phyloP scores from a whole-genome alignment of 164 flowering plant species.

The Echeveria elegans region DNA sequence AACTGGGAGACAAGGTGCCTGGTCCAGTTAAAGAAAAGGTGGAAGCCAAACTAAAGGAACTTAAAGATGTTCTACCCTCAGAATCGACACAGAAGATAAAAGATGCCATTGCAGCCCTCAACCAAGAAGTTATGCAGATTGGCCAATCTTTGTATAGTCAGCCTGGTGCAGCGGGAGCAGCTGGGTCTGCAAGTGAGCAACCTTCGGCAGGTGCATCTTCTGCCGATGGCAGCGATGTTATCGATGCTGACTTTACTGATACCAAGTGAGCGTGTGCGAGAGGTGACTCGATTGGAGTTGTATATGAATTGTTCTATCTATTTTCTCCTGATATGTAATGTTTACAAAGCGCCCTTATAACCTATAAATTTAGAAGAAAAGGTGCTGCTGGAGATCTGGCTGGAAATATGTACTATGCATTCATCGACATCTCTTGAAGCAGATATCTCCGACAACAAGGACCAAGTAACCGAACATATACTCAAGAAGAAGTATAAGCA shows the following conservation, averaged over 20 bases:
- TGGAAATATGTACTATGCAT: too few species aligned
- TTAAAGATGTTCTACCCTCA: constrained; percentile 53
- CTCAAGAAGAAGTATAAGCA: background rate
- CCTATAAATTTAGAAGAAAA: too few species aligned
- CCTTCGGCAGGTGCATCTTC: constrained; percentile 41
- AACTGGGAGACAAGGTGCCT: constrained; percentile 71
- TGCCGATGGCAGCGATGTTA: constrained; percentile 48
- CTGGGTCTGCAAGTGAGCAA: constrained; percentile 14
- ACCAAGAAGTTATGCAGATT: constrained; percentile 76
- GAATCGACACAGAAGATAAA: constrained; percentile 58
- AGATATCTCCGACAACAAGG: too few species aligned
- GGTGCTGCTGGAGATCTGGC: too few species aligned
- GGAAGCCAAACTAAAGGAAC: constrained; percentile 50
- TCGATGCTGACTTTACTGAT: constrained; percentile 55
- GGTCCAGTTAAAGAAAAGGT: constrained; percentile 62
- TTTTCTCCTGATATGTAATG: background rate
- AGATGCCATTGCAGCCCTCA: constrained; percentile 65
- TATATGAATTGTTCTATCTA: background rate
- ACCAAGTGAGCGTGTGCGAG: background rate
- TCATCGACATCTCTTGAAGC: too few species aligned
- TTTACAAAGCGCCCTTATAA: background rate
- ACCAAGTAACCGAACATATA: too few species aligned
- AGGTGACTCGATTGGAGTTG: background rate
- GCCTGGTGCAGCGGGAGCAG: constrained; percentile 28
- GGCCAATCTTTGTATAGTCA: constrained; percentile 73